Percentiles rank a stretch among this genome's conserved stretches.
phyloP scores from a whole-genome alignment of 2,329 filamentous ascomycete genomes.

The Pyrenophora seminiperda region DNA sequence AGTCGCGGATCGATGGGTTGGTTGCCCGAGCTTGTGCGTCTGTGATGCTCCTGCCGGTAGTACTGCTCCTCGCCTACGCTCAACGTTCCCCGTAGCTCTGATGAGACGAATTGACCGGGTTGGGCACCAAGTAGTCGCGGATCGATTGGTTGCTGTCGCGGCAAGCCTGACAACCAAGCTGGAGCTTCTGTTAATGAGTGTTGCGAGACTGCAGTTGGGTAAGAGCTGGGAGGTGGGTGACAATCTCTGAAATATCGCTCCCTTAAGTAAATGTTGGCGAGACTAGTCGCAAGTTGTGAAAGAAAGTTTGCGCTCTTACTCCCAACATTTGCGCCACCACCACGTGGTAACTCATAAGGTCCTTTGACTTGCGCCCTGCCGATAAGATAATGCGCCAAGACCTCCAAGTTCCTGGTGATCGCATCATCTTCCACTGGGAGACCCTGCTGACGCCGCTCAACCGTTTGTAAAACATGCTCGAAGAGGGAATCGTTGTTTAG shows the following conservation, averaged over 20 bases:
- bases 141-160: constrained; percentile 5
- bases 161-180: no score
- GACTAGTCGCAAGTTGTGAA: no score
- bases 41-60: background rate
- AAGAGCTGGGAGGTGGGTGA: no score
- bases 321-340: background rate
- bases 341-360: constrained; percentile 15
- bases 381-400: constrained; percentile 16
- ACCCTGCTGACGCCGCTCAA: constrained; percentile 9
- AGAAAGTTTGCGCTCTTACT: background rate
- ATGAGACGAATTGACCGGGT: constrained; percentile 10
- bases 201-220: background rate
- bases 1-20: no score
- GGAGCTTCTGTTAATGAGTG: background rate
- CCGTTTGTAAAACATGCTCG: constrained; percentile 21
- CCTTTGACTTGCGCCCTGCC: constrained; percentile 21
- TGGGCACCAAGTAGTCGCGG: constrained; percentile 18
- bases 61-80: constrained; percentile 11
- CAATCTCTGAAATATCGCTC: no score
- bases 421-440: constrained; percentile 6
- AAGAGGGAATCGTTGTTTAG: constrained; percentile 18
- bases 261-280: no score
- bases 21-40: no score
- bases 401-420: constrained; percentile 13
- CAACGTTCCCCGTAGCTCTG: constrained; percentile 4